A percentile compares a stretch with the other conserved stretches of the same genome.
Evolutionary conservation across 768 basidiomycete species (phyloP).

Genomic region (Amanita inopinata): DNA sequence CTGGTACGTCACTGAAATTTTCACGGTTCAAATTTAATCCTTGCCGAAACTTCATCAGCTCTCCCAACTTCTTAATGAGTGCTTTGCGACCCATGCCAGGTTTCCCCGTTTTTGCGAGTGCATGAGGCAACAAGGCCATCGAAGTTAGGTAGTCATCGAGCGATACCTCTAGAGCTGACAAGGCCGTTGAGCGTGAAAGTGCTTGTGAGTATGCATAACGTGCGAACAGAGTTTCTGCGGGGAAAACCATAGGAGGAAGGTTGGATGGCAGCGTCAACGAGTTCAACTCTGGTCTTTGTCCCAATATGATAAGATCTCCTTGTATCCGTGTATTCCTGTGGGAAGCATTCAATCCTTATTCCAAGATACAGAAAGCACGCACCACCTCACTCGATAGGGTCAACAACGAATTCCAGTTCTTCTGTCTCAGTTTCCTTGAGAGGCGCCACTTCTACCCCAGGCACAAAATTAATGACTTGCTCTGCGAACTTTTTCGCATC

Average conservation of each 20-base stretch:
- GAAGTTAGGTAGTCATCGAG: slow-evolving; percentile 78
- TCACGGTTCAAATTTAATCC: slow-evolving; percentile 83
- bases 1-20: slow-evolving; percentile 82
- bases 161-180: slow-evolving; percentile 80
- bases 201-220: slow-evolving; percentile 92
- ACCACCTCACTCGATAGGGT: slow-evolving; percentile 72
- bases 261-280: slow-evolving; percentile 34
- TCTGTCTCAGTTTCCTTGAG: slow-evolving; percentile 72
- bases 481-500: slow-evolving; percentile 61
- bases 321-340: slow-evolving; percentile 75
- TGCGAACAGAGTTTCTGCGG: slow-evolving; percentile 65
- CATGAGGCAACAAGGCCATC: slow-evolving; percentile 70
- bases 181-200: slow-evolving; percentile 77
- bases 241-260: slow-evolving; percentile 46
- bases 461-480: slow-evolving; percentile 45
- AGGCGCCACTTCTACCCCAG: slow-evolving; percentile 51
- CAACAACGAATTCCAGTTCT: slow-evolving; percentile 87
- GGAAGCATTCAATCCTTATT: slow-evolving; percentile 12
- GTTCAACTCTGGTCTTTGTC: slow-evolving; percentile 53
- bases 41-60: slow-evolving; percentile 87
- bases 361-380: slow-evolving; percentile 13
- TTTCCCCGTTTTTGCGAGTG: slow-evolving; percentile 69
- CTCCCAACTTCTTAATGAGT: slow-evolving; percentile 87
- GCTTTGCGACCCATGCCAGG: slow-evolving; percentile 74
- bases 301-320: slow-evolving; percentile 87